phyloP scores from a whole-genome alignment of 1,284 basidiomycete genomes.

The Fistulina hepatica region DNA sequence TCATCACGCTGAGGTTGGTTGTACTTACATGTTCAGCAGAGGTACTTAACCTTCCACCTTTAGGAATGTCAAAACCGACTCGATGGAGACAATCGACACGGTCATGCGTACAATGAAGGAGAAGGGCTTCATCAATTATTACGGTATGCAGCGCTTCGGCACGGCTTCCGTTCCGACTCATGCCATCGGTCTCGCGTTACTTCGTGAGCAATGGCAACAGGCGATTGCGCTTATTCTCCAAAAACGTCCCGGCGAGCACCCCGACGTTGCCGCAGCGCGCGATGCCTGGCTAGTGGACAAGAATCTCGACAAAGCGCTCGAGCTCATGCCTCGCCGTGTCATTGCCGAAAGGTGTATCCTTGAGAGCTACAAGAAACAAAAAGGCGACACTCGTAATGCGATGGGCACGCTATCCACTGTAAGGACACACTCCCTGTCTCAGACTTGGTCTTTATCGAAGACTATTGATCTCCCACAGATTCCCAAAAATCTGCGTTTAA shows the following conservation, averaged over 20 bases:
- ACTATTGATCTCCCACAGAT: slow-evolving; percentile 43
- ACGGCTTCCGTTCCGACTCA: slow-evolving; percentile 95
- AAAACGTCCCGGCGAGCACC: slow-evolving; percentile 80
- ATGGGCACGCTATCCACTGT: slow-evolving; percentile 81
- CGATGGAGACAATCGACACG: slow-evolving; percentile 58
- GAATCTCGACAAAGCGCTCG: slow-evolving; percentile 68
- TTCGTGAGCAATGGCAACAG: slow-evolving; percentile 82
- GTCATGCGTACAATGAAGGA: slow-evolving; percentile 75
- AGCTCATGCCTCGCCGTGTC: slow-evolving; percentile 77
- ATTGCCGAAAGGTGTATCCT: slow-evolving; percentile 90
- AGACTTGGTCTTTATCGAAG: slow-evolving; percentile 1
- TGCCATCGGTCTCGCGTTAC: slow-evolving; percentile 80
- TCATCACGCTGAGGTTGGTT: slow-evolving; percentile 82
- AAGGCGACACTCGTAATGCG: slow-evolving; percentile 68
- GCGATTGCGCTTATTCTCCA: slow-evolving; percentile 79
- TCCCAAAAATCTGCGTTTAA: slow-evolving; percentile 86
- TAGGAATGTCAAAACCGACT: slow-evolving; percentile 77
- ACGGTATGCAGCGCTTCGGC: slow-evolving; percentile 99
- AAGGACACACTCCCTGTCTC: slow-evolving; percentile 20
- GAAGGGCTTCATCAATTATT: slow-evolving; percentile 93
- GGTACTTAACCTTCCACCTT: slow-evolving; percentile 5
- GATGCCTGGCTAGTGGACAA: slow-evolving; percentile 75
- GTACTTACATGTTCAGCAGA: slow-evolving; percentile 2
- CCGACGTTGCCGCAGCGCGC: slow-evolving; percentile 71
- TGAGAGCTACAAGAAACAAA: slow-evolving; percentile 79